Conservation (phyloP, 306 rosid species). For the Rosa persica region DNA sequence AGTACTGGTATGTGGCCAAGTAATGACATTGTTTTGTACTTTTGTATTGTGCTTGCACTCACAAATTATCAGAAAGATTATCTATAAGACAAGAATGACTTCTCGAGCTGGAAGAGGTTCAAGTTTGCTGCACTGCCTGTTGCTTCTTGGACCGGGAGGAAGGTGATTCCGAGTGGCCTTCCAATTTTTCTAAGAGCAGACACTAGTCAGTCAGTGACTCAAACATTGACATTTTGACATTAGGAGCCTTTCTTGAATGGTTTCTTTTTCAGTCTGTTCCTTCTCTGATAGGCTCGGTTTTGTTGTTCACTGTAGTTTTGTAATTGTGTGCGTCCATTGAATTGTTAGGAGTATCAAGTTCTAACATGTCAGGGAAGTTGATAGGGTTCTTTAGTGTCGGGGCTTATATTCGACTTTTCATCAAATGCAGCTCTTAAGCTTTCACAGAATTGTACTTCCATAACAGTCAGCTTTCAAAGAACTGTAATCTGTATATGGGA, state of each 20-base stretch:
- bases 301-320: neutral
- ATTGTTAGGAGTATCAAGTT: neutral
- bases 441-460: neutral
- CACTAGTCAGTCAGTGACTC: neutral
- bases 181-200: neutral
- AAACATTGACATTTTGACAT: no score
- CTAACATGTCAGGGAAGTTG: neutral
- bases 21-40: constrained; percentile 17
- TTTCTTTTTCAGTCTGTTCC: neutral
- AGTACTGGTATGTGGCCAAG: neutral
- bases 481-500: neutral
- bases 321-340: neutral
- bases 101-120: constrained; percentile 23
- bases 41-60: constrained; percentile 1
- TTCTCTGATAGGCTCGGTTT: no score
- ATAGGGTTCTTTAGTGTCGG: neutral
- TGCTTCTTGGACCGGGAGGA: neutral
- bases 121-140: neutral
- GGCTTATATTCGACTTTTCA: neutral
- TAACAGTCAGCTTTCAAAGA: neutral
- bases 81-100: constrained; percentile 46
- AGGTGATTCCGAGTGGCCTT: neutral
- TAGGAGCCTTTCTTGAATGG: constrained; percentile 1
- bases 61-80: constrained; percentile 63
- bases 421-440: neutral